Conservation (phyloP, 192 early-diverging fungal genomes). For the Backusella tuberculispora region DNA sequence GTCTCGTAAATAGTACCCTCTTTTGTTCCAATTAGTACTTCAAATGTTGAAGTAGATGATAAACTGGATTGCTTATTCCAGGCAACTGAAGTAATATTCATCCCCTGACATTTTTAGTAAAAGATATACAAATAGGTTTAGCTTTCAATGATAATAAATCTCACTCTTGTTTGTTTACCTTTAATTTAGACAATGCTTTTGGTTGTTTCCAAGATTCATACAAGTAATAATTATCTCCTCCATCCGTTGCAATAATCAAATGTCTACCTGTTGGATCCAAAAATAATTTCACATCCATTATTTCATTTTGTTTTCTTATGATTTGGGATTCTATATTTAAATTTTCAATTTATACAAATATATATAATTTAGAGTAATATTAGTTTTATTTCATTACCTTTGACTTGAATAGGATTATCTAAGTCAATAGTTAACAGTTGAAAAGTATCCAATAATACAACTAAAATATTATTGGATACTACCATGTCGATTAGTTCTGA, state of each 20-base stretch:
- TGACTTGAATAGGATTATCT: slow-evolving; percentile 76
- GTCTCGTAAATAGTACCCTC: slow-evolving; percentile 92
- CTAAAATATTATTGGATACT: slow-evolving; percentile 87
- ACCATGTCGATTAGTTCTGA: slow-evolving; percentile 70
- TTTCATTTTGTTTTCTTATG: slow-evolving; percentile 57
- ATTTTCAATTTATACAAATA: background rate
- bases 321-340: slow-evolving; percentile 68
- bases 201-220: slow-evolving; percentile 85
- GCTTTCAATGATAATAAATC: background rate
- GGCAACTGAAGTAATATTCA: slow-evolving; percentile 83
- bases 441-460: slow-evolving; percentile 77
- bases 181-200: slow-evolving; percentile 75
- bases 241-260: slow-evolving; percentile 83
- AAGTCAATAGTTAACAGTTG: slow-evolving; percentile 88
- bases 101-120: slow-evolving; percentile 48
- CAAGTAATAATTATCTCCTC: slow-evolving; percentile 92
- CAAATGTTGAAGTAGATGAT: slow-evolving; percentile 68
- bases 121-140: background rate
- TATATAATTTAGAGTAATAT: background rate
- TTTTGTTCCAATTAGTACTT: slow-evolving; percentile 84
- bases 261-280: slow-evolving; percentile 90
- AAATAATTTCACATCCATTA: slow-evolving; percentile 70
- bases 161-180: slow-evolving; percentile 49
- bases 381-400: slow-evolving; percentile 52
- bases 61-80: slow-evolving; percentile 74